phyloP scores from a whole-genome alignment of 2,329 filamentous ascomycete species.

The Fusarium siculi region DNA sequence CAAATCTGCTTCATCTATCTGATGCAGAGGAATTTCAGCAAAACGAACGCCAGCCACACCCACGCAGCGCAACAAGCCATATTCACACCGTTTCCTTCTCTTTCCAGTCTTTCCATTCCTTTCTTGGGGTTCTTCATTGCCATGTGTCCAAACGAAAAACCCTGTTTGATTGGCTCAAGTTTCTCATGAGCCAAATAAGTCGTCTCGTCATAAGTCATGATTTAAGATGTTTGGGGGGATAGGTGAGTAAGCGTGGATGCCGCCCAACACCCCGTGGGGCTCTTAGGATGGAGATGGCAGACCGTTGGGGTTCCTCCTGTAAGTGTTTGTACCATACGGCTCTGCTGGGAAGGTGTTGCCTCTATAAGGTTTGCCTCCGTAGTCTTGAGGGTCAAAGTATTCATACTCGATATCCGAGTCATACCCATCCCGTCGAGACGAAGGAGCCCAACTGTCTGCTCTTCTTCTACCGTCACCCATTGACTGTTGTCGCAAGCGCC shows the following conservation, averaged over 20 bases:
- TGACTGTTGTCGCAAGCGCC: conserved; percentile 40
- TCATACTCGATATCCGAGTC: conserved; percentile 53
- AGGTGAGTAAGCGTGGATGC: neutral
- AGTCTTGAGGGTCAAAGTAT: conserved; percentile 56
- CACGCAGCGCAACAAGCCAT: conserved; percentile 44
- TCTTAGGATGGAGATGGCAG: conserved; percentile 50
- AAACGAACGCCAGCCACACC: conserved; percentile 40
- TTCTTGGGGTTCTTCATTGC: conserved; percentile 1
- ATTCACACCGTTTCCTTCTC: conserved; percentile 25
- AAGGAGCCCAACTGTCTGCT: conserved; percentile 57
- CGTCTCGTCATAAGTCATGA: conserved; percentile 44
- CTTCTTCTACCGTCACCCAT: conserved; percentile 52
- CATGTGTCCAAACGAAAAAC: conserved; percentile 11
- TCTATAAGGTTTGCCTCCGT: conserved; percentile 50
- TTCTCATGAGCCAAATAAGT: conserved; percentile 28
- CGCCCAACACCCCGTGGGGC: neutral
- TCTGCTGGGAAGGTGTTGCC: conserved; percentile 32
- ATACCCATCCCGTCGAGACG: conserved; percentile 54
- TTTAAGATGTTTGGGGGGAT: conserved; percentile 12
- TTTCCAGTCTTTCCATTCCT: conserved; percentile 7
- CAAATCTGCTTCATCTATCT: conserved; percentile 45
- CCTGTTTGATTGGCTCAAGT: conserved; percentile 15
- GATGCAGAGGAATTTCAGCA: conserved; percentile 35
- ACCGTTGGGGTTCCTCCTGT: conserved; percentile 32
- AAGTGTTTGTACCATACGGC: conserved; percentile 29